Evolutionary conservation across 1,284 basidiomycete species (phyloP).

Genomic region (Pseudozyma flocculosa): DNA sequence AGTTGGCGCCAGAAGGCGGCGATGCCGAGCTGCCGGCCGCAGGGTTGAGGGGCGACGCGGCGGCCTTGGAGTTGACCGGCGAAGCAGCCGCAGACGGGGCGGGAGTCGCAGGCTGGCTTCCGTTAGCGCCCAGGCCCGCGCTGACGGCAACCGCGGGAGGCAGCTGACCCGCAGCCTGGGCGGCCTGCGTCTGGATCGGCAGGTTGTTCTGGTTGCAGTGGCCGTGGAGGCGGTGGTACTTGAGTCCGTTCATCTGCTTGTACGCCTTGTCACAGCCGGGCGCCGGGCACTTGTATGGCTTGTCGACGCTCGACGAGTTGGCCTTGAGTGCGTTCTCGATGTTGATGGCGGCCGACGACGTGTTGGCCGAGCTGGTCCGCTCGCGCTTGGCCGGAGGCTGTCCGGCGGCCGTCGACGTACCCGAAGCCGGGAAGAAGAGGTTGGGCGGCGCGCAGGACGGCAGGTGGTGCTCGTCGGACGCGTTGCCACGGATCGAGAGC

Average conservation of each 20-base stretch:
- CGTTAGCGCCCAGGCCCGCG: not conserved
- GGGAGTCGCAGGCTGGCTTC: slow-evolving; percentile 26
- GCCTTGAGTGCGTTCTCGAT: slow-evolving; percentile 22
- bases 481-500: slow-evolving; percentile 41
- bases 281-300: slow-evolving; percentile 95
- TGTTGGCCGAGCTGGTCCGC: slow-evolving; percentile 24
- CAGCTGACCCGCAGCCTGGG: not conserved
- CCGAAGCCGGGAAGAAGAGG: slow-evolving; percentile 57
- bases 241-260: slow-evolving; percentile 94
- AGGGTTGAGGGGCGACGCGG: slow-evolving; percentile 18
- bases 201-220: slow-evolving; percentile 66
- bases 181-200: slow-evolving; percentile 29
- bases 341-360: slow-evolving; percentile 21
- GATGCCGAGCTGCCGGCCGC: too few species aligned
- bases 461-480: slow-evolving; percentile 45
- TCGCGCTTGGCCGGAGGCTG: slow-evolving; percentile 51
- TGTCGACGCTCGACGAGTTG: slow-evolving; percentile 60
- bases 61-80: slow-evolving; percentile 6
- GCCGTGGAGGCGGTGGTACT: slow-evolving; percentile 94
- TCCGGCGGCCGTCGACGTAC: slow-evolving; percentile 22
- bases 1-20: too few species aligned
- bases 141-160: not conserved
- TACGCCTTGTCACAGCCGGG: slow-evolving; percentile 97
- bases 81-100: slow-evolving; percentile 1
- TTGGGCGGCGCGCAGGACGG: slow-evolving; percentile 58